Base-by-base conservation (phyloP, 163 green algal genomes). In the Trebouxiophyceae sp. region DNA sequence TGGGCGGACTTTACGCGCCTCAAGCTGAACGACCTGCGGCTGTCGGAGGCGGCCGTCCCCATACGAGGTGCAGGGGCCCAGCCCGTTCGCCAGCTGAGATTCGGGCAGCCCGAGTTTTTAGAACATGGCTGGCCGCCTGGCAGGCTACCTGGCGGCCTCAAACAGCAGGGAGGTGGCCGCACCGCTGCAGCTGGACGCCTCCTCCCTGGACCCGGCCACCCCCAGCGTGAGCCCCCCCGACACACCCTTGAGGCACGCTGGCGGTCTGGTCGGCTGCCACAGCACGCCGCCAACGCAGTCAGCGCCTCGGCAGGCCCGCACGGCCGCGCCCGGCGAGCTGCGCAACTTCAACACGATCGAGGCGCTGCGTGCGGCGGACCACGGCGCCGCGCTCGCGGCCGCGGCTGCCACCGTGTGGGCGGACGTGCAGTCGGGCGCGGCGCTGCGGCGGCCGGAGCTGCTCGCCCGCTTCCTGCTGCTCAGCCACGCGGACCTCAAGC, bases 401-500 rank as follows among this genome's bases (percentile, higher is more conserved):
- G 22, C 22, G 4, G n/a, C 32, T 65, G 32, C 74, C 81, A n/a
- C 32, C 23, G 70, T 97, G 1, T 96, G 85, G 84, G 33, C 64
- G 2, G 76, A 81, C 69, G 90, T 97, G 23, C 0, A 58, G 22
- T 82, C 56, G 23, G 92, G 92, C 1, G 73, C 58, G 1, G 89
- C 87, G 2, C 76, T 88, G 70, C 16, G 24, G 5, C 58, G 88
- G 22, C 85, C 91, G 5, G 44, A 50, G 30, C 71, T 82, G 22
- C 81, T 98, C 24, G 62, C 34, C 7, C 65, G 73, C 23, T 93
- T 95, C 63, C 46, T 91, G 34, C 63, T 95, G 39, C 59, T 97
- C 2, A 65, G 77, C 1, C 84, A 90, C 77, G 90, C 86, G 24
- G 91, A 98, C 64, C 73, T 98, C 4, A 98, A 98, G 81, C 76